Percentiles rank a stretch among this genome's conserved stretches.
Conservation (phyloP, 805 yeast genomes). For the Saitoella complicata region DNA sequence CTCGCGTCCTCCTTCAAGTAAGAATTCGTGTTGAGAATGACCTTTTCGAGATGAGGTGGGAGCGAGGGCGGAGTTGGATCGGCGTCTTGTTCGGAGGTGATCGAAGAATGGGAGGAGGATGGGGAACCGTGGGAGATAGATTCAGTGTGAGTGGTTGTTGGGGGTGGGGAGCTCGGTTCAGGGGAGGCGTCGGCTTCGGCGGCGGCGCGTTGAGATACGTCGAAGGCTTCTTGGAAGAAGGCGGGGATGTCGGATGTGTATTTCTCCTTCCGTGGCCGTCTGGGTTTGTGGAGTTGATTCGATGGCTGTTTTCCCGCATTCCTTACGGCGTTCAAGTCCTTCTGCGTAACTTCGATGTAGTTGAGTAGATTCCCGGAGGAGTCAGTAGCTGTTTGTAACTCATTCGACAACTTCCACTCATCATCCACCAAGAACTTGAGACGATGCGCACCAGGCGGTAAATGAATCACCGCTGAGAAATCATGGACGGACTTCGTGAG, state of each 20-base stretch:
- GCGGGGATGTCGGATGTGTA: conserved; percentile 27
- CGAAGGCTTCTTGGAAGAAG: conserved; percentile 16
- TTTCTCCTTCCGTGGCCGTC: conserved; percentile 7
- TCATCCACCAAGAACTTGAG: conserved; percentile 89
- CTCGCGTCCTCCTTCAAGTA: conserved; percentile 72
- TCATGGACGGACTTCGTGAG: conserved; percentile 2
- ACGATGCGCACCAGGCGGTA: conserved; percentile 84
- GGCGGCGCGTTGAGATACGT: too few species aligned
- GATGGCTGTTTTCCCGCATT: conserved; percentile 11
- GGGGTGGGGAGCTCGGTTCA: conserved; percentile 10
- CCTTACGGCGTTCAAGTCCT: conserved; percentile 10
- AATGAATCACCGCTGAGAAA: conserved; percentile 52
- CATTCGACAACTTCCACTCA: conserved; percentile 76
- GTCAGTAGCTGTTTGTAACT: conserved; percentile 90
- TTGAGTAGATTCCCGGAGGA: conserved; percentile 92
- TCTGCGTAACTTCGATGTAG: conserved; percentile 51
- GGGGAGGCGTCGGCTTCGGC: conserved; percentile 17
- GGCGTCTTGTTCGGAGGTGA: conserved; percentile 21
- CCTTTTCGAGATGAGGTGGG: conserved; percentile 93
- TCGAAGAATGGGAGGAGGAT: conserved; percentile 18
- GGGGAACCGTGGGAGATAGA: conserved; percentile 7
- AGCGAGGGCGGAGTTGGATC: conserved; percentile 79
- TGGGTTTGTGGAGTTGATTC: conserved; percentile 7
- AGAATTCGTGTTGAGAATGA: conserved; percentile 55
- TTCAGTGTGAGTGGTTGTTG: not conserved